A percentile compares a stretch with the other conserved stretches of the same genome.
phyloP scores from a whole-genome alignment of 2,329 filamentous ascomycete genomes.

The Helotiales sp. region DNA sequence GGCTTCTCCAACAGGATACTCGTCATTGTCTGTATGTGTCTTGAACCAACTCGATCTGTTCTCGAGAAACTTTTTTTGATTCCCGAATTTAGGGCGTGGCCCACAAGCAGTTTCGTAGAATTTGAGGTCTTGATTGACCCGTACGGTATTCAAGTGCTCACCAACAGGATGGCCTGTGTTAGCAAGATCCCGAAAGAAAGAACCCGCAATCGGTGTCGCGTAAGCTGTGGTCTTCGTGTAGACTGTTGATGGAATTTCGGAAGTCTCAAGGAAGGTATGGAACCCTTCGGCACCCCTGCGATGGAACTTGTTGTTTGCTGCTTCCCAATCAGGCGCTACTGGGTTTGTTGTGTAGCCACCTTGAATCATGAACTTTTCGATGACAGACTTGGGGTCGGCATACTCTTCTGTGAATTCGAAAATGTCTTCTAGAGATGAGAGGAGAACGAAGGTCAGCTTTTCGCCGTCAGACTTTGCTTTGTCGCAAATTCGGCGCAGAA shows the following conservation, averaged over 20 bases:
- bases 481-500: background rate
- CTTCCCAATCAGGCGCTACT: background rate
- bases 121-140: background rate
- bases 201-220: background rate
- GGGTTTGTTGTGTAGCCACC: slow-evolving; percentile 14
- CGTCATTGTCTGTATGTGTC: background rate
- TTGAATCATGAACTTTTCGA: slow-evolving; percentile 19
- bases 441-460: slow-evolving; percentile 13
- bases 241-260: slow-evolving; percentile 10
- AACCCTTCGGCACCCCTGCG: slow-evolving; percentile 2
- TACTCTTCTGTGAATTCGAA: slow-evolving; percentile 2
- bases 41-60: background rate
- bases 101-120: background rate
- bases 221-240: slow-evolving; percentile 15
- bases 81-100: background rate
- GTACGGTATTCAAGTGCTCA: background rate
- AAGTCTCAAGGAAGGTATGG: slow-evolving; percentile 7
- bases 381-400: background rate
- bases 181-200: background rate
- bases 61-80: background rate
- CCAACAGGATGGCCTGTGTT: background rate
- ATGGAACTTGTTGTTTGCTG: slow-evolving; percentile 21
- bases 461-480: background rate
- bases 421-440: slow-evolving; percentile 16
- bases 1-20: background rate